Percentiles rank a stretch among this genome's conserved stretches.
These are phyloP conservation scores for Penicillium italicum DNA, from an alignment of 2,329 filamentous ascomycete genomes.

Conservation along the genomic window DNA sequence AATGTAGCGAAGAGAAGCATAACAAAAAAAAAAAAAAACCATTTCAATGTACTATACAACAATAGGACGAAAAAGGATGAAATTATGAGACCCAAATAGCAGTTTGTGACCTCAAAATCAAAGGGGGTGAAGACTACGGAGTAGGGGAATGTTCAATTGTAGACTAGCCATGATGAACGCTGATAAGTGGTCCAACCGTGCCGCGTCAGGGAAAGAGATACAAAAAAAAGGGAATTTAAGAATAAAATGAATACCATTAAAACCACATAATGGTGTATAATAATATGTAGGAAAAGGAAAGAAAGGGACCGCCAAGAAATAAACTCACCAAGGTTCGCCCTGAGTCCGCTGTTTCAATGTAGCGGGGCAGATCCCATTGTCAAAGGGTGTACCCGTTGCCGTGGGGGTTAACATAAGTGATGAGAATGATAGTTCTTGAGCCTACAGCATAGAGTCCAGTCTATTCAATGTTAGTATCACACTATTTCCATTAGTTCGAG, in stretches of 20 bases:
- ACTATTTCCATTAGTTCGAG: background rate
- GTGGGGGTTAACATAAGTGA: conserved; percentile 19
- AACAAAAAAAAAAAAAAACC: background rate
- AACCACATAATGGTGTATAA: background rate
- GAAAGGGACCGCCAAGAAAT: conserved; percentile 28
- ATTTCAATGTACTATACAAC: background rate
- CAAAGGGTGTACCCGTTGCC: conserved; percentile 34
- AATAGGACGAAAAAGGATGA: background rate
- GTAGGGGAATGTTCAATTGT: conserved; percentile 23
- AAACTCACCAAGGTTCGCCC: conserved; percentile 33
- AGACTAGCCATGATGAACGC: conserved; percentile 6
- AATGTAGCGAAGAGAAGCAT: background rate
- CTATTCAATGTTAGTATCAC: background rate
- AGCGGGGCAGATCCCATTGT: conserved; percentile 36
- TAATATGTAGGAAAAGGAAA: background rate
- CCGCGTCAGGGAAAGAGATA: conserved; percentile 19
- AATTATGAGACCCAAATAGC: conserved; percentile 26
- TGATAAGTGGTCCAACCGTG: conserved; percentile 19
- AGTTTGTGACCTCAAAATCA: conserved; percentile 20
- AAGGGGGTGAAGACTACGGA: conserved; percentile 7
- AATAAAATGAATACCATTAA: background rate
- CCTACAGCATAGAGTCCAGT: background rate
- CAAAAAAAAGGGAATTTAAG: conserved; percentile 1
- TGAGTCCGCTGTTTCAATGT: conserved; percentile 28
- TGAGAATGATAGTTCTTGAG: conserved; percentile 1